Evolutionary conservation across 1,284 basidiomycete species (phyloP).

Genomic region (Dichomitus squalens): DNA sequence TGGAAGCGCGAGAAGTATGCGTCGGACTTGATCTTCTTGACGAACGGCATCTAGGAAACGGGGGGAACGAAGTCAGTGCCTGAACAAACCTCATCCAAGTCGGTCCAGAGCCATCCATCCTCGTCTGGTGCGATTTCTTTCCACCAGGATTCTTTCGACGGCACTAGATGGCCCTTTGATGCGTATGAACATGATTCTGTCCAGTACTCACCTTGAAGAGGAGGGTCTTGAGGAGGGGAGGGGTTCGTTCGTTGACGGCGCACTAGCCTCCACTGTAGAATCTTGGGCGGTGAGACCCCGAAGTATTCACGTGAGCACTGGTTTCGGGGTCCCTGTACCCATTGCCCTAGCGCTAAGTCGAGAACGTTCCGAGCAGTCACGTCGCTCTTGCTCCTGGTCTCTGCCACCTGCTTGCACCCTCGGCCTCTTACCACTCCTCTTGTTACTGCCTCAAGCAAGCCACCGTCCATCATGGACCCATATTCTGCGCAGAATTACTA

Average conservation of each 20-base stretch:
- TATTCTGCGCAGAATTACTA: slow-evolving; percentile 41
- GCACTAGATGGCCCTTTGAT: neutral
- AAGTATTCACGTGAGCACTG: neutral
- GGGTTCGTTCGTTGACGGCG: slow-evolving; percentile 30
- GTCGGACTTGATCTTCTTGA: slow-evolving; percentile 86
- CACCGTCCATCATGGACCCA: slow-evolving; percentile 42
- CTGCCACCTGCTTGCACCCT: neutral
- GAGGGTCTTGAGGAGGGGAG: slow-evolving; percentile 43
- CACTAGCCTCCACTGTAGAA: slow-evolving; percentile 10
- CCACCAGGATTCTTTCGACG: neutral
- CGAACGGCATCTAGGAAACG: slow-evolving; percentile 76
- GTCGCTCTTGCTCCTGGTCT: neutral
- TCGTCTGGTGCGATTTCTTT: neutral
- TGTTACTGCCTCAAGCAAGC: neutral
- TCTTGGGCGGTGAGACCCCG: slow-evolving; percentile 17
- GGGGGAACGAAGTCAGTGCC: slow-evolving; percentile 16
- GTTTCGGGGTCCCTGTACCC: slow-evolving; percentile 10
- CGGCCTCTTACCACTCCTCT: neutral
- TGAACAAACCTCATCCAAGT: slow-evolving; percentile 37
- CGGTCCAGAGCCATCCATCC: slow-evolving; percentile 31
- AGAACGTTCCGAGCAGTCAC: neutral
- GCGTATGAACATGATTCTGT: slow-evolving; percentile 1
- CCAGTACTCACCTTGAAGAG: slow-evolving; percentile 55
- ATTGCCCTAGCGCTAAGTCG: neutral
- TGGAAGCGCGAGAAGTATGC: slow-evolving; percentile 99